Percentiles rank a stretch among this genome's conserved stretches.
Conservation (phyloP, 1,139 yeast genomes). For the Candida neerlandica region DNA sequence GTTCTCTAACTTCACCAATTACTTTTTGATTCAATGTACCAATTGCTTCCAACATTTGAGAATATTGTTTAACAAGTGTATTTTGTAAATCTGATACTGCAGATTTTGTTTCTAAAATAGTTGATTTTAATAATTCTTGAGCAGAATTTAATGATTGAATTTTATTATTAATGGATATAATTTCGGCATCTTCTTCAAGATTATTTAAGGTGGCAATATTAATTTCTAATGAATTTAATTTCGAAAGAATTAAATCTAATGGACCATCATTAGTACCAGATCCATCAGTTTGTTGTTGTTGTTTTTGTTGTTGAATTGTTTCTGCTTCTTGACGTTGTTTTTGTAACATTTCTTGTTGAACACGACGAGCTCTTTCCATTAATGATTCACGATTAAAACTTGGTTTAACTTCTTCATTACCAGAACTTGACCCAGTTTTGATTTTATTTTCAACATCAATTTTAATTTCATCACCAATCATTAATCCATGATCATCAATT, state of each 20-base stretch:
- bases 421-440: constrained; percentile 6
- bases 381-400: constrained; percentile 33
- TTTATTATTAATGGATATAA: background rate
- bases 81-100: constrained; percentile 25
- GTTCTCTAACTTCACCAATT: constrained; percentile 49
- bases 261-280: background rate
- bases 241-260: constrained; percentile 3
- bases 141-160: constrained; percentile 4
- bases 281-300: constrained; percentile 1
- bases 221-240: constrained; percentile 10
- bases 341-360: constrained; percentile 24
- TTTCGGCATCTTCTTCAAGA: constrained; percentile 4
- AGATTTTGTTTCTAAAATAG: constrained; percentile 1
- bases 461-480: constrained; percentile 46
- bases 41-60: constrained; percentile 37
- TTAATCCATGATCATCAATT: constrained; percentile 57
- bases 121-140: constrained; percentile 2
- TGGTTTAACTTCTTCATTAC: constrained; percentile 14
- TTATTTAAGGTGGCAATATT: background rate
- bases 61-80: constrained; percentile 34
- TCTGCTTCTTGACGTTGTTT: constrained; percentile 12
- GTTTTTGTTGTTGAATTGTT: background rate
- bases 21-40: constrained; percentile 40
- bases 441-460: constrained; percentile 25
- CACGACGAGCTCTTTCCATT: constrained; percentile 38